Evolutionary conservation across 345 rosid species (phyloP).

Genomic region (Cardamine resedifolia): DNA sequence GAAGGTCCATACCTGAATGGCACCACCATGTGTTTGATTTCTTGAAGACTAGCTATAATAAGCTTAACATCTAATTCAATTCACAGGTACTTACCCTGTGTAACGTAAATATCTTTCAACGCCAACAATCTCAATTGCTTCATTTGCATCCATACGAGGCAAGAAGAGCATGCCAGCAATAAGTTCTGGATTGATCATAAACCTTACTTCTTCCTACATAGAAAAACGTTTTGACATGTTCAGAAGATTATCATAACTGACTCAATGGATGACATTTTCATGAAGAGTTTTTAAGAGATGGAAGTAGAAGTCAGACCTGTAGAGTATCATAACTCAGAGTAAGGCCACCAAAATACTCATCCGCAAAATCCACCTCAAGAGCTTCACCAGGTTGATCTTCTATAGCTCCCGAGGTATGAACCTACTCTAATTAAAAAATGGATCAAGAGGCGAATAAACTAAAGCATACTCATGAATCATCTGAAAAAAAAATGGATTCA

Average conservation of each 20-base stretch:
- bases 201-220: conserved; percentile 86
- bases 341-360: conserved; percentile 82
- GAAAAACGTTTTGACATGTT: neutral
- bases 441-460: neutral
- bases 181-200: conserved; percentile 86
- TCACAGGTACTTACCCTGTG: conserved; percentile 56
- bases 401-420: conserved; percentile 56
- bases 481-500: neutral
- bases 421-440: conserved; percentile 38
- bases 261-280: neutral
- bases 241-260: neutral
- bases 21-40: conserved; percentile 26
- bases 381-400: conserved; percentile 66
- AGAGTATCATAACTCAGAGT: conserved; percentile 70
- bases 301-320: conserved; percentile 51
- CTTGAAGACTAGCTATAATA: conserved; percentile 19
- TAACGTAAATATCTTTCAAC: conserved; percentile 74
- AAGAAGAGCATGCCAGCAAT: conserved; percentile 87
- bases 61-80: conserved; percentile 5
- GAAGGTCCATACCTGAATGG: conserved; percentile 73
- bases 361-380: conserved; percentile 90
- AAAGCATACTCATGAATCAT: neutral
- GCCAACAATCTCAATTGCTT: conserved; percentile 86
- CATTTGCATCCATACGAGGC: conserved; percentile 82
- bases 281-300: neutral